phyloP scores from a whole-genome alignment of 2,329 filamentous ascomycete species.

The Eurotiales sp. region DNA sequence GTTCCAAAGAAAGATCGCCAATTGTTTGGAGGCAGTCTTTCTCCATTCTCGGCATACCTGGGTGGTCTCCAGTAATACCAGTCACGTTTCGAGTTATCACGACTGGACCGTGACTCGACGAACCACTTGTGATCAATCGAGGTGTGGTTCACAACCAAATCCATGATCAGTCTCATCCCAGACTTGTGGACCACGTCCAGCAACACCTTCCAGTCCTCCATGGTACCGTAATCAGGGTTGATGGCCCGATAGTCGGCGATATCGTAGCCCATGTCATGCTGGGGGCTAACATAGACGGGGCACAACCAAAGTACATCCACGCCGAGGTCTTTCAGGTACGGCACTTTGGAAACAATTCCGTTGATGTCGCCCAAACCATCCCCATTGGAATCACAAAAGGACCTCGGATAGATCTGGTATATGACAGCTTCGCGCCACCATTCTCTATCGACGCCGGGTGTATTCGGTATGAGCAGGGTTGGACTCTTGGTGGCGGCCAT shows the following conservation, averaged over 20 bases:
- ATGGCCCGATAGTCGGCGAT: constrained; percentile 62
- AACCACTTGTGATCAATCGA: constrained; percentile 71
- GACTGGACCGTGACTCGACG: constrained; percentile 59
- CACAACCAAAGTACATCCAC: constrained; percentile 58
- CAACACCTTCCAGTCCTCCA: constrained; percentile 62
- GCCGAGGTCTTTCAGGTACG: constrained; percentile 61
- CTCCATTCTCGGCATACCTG: constrained; percentile 53
- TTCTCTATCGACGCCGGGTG: neutral
- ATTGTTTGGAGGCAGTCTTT: constrained; percentile 69
- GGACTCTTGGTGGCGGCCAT: neutral
- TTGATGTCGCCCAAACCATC: constrained; percentile 19
- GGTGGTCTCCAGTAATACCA: constrained; percentile 63
- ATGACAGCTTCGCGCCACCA: constrained; percentile 59
- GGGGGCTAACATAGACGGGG: constrained; percentile 51
- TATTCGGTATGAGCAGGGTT: neutral
- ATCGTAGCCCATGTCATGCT: constrained; percentile 52
- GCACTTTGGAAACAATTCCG: constrained; percentile 43
- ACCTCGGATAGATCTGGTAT: constrained; percentile 59
- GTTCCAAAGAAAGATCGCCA: constrained; percentile 47
- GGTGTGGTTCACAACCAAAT: constrained; percentile 76
- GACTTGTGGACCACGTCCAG: constrained; percentile 58
- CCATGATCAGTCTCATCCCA: constrained; percentile 68
- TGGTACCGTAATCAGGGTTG: constrained; percentile 62
- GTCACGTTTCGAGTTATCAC: constrained; percentile 60
- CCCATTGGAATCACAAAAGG: constrained; percentile 50